phyloP scores from a whole-genome alignment of 345 rosid genomes.

The Isatis tinctoria region DNA sequence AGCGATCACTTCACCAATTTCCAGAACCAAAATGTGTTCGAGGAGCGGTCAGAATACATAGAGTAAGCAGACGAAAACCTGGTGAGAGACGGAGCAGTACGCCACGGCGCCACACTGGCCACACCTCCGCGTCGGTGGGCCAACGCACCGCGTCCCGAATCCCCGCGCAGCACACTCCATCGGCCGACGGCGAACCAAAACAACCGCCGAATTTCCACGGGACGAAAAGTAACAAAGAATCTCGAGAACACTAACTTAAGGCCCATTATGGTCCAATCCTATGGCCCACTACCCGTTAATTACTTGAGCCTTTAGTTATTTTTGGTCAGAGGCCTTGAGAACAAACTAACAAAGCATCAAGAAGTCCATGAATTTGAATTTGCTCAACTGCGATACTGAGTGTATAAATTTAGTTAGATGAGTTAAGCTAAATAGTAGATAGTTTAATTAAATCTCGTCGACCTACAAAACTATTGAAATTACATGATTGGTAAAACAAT shows the following conservation, averaged over 20 bases:
- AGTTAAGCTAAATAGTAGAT: no score
- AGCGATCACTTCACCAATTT: background rate
- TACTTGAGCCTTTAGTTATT: background rate
- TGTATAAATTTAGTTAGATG: no score
- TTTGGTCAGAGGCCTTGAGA: no score
- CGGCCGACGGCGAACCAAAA: constrained; percentile 2
- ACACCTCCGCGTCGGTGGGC: constrained; percentile 61
- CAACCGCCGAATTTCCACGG: background rate
- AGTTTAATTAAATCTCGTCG: no score
- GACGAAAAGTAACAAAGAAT: background rate
- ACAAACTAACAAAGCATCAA: no score
- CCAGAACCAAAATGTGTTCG: background rate
- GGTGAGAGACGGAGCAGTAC: constrained; percentile 87
- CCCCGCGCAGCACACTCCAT: constrained; percentile 92
- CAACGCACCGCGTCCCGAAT: constrained; percentile 53
- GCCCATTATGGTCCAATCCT: background rate
- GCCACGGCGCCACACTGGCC: constrained; percentile 73
- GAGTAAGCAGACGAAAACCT: constrained; percentile 37
- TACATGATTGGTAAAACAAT: no score
- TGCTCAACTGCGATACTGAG: no score
- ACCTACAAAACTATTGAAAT: no score
- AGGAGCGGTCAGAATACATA: background rate
- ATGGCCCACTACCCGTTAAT: background rate
- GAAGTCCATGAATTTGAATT: no score
- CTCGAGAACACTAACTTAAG: background rate